Conservation (phyloP, 306 rosid species). For the Hylodesmum podocarpum region DNA sequence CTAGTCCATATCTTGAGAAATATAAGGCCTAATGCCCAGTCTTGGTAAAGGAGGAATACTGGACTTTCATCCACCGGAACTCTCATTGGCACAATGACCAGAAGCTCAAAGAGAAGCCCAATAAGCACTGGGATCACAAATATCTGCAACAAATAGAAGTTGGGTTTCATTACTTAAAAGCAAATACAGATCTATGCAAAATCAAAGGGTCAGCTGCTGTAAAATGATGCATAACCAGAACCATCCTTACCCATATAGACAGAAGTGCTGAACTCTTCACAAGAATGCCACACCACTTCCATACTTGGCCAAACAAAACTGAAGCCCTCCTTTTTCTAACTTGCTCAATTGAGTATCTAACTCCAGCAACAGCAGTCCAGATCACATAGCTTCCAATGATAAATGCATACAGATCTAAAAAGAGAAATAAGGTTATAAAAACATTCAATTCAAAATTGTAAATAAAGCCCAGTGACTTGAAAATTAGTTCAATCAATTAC, state of each 20-base stretch:
- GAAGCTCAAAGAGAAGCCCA: conserved; percentile 97
- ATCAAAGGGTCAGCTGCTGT: neutral
- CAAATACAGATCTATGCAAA: conserved; percentile 13
- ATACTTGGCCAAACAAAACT: conserved; percentile 66
- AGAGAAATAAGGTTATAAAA: conserved; percentile 18
- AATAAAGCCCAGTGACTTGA: neutral
- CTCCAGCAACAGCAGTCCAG: conserved; percentile 96
- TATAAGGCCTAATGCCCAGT: conserved; percentile 99
- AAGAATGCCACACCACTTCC: conserved; percentile 91
- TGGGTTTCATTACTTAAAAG: conserved; percentile 7
- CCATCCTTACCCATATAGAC: conserved; percentile 85
- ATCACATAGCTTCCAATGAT: conserved; percentile 93
- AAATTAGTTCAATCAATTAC: conserved; percentile 26
- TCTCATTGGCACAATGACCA: conserved; percentile 98
- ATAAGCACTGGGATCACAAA: conserved; percentile 93
- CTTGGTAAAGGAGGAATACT: conserved; percentile 95
- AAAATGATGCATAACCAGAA: neutral
- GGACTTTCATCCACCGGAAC: conserved; percentile 99
- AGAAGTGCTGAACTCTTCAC: conserved; percentile 88
- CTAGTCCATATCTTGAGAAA: conserved; percentile 99
- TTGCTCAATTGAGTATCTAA: conserved; percentile 83
- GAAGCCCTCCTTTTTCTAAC: conserved; percentile 65
- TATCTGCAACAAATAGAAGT: conserved; percentile 49
- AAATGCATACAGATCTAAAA: conserved; percentile 87
- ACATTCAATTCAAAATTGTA: neutral